Evolutionary conservation across 345 rosid genomes (phyloP), one percentile per base, ranked within the genome.

Genomic region (Fremontodendron californicum): DNA sequence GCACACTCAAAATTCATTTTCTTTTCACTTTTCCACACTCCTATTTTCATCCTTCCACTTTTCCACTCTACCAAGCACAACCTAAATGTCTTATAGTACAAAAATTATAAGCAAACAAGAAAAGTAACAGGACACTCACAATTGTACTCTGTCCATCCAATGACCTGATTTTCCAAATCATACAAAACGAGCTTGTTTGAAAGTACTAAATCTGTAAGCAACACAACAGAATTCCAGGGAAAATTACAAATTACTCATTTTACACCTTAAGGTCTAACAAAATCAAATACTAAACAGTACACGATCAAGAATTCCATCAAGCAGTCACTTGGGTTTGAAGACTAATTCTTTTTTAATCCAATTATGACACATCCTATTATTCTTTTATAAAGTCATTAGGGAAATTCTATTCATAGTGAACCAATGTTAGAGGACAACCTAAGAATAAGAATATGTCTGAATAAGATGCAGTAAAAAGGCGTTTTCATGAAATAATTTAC

Each of bases 131-230:
- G 51, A 73, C 63, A 86, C 99, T 92, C 84, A 93, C 99, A 96
- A 85, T 96, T 91, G 83, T 96, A 89, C 43, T 92, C 97, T 1
- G 97, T 93, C 99, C 99, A 96, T 62, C 99, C 99, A 64, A 96
- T 90, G 82, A 16, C 73, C 84, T 92, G 99, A 23, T 90, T 92
- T 76, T 89, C 96, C 3, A 96, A 86, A 86, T 96, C 99, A 78
- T 93, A 96, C 57, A 96, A 64, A 73, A 96, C 97, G 35, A 96
- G 92, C 90, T 96, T 96, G 82, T 93, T 93, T 37, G 99, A 88
- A 69, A 96, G 94, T 35, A 89, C 99, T 78, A 96, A 88, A 87
- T 96, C 99, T 96, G 98, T 87, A 87, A 81, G 68, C 27, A 79
- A 64, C 71, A 49, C n/a, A 18, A 10, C 6, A 33, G 15, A 12